A percentile compares a stretch with the other conserved stretches of the same genome.
These are phyloP conservation scores for Astrocystis sublimbata DNA, from an alignment of 495 filamentous ascomycete genomes.

Conservation along the genomic window DNA sequence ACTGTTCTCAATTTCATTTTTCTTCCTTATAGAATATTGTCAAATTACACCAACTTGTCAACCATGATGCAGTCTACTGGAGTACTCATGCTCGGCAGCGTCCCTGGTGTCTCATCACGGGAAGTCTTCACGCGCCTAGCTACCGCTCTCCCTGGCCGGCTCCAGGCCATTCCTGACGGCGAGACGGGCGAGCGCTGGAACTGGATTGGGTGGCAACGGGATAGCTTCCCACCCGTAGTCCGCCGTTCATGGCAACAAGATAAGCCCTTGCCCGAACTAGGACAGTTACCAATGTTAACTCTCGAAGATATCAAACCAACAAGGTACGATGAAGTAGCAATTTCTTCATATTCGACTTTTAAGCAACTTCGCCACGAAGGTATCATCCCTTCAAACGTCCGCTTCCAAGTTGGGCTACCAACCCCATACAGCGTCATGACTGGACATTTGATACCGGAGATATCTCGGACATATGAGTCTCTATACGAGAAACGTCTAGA, in stretches of 20 bases:
- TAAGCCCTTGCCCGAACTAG: constrained; percentile 9
- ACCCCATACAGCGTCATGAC: constrained; percentile 34
- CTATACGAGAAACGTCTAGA: constrained; percentile 41
- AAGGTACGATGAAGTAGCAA: constrained; percentile 37
- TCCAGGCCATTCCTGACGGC: constrained; percentile 44
- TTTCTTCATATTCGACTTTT: constrained; percentile 41
- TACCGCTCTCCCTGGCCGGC: constrained; percentile 30
- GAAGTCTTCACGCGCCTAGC: constrained; percentile 34
- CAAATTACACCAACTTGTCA: constrained; percentile 6
- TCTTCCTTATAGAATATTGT: constrained; percentile 2
- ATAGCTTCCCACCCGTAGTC: constrained; percentile 29
- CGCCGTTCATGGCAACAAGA: constrained; percentile 20
- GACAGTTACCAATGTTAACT: constrained; percentile 23
- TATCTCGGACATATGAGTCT: constrained; percentile 36
- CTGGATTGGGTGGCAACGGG: constrained; percentile 39
- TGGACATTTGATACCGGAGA: constrained; percentile 30
- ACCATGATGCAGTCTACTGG: constrained; percentile 23
- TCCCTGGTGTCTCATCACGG: constrained; percentile 34
- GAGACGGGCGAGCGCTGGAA: constrained; percentile 41
- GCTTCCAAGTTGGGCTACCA: constrained; percentile 46
- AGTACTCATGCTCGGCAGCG: constrained; percentile 38
- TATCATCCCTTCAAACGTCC: constrained; percentile 29
- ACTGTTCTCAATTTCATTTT: too few species aligned
- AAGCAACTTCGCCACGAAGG: constrained; percentile 30
- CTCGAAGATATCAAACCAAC: constrained; percentile 34